Conservation (phyloP, 495 filamentous ascomycete species). For the Neurospora sp. region DNA sequence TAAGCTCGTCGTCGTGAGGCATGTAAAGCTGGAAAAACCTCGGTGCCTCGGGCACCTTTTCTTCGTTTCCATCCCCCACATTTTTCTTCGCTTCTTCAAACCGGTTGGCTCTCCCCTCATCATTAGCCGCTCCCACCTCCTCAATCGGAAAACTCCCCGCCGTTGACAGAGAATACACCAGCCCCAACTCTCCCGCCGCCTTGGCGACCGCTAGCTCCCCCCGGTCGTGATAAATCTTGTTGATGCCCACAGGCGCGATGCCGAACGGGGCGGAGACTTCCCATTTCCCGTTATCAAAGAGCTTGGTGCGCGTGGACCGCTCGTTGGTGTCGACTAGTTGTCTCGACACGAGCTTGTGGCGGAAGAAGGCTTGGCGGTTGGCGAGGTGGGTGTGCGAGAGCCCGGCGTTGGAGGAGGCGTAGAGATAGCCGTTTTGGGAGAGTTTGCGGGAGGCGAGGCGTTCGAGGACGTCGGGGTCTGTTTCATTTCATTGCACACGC, state of each 20-base stretch:
- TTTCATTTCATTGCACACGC: background rate
- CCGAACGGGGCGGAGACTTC: background rate
- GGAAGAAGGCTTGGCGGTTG: conserved; percentile 60
- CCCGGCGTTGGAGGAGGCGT: conserved; percentile 58
- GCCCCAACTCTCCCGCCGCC: background rate
- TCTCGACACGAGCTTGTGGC: conserved; percentile 32
- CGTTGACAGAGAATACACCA: background rate
- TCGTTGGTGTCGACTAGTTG: background rate
- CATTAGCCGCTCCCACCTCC: background rate
- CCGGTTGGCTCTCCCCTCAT: background rate
- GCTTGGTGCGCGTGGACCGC: background rate
- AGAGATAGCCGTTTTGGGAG: conserved; percentile 44
- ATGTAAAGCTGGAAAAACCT: conserved; percentile 63
- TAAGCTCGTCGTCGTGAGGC: conserved; percentile 49
- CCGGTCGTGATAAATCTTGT: background rate
- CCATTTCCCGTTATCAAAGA: background rate
- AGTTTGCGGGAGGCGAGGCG: conserved; percentile 47
- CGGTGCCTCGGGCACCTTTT: background rate
- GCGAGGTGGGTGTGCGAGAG: conserved; percentile 55
- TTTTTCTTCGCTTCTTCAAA: background rate
- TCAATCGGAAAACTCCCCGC: background rate
- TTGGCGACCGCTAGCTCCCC: background rate
- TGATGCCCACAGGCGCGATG: background rate
- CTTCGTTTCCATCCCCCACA: no score
- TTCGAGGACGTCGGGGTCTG: conserved; percentile 12